These are phyloP conservation scores for Papiliotrema laurentii DNA, from an alignment of 1,284 basidiomycete genomes.

Conservation along the genomic window DNA sequence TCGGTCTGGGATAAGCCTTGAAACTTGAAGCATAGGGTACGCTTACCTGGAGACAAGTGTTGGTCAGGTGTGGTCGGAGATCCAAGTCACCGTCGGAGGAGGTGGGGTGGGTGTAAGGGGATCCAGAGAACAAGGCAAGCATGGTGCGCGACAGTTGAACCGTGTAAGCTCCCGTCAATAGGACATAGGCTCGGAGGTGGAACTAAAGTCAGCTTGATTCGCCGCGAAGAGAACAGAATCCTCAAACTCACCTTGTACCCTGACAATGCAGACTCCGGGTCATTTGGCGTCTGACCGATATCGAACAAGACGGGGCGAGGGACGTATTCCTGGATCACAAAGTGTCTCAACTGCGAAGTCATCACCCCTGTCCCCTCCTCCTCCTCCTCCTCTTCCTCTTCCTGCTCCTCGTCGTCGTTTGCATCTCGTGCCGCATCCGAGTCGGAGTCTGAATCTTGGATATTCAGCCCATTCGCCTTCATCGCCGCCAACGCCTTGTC, in stretches of 20 bases:
- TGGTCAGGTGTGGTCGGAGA: conserved; percentile 82
- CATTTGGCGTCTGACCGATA: conserved; percentile 48
- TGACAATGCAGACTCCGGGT: conserved; percentile 32
- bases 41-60: conserved; percentile 80
- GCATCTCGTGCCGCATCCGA: conserved; percentile 24
- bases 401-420: conserved; percentile 25
- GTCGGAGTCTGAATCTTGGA: background rate
- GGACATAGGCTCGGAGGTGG: conserved; percentile 89
- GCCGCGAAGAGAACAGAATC: conserved; percentile 5
- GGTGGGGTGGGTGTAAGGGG: conserved; percentile 57
- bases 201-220: conserved; percentile 54
- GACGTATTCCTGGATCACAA: conserved; percentile 95
- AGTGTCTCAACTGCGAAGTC: conserved; percentile 86
- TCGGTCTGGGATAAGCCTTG: conserved; percentile 42
- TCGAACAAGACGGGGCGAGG: conserved; percentile 70
- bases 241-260: conserved; percentile 64
- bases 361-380: conserved; percentile 59
- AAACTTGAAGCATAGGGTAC: background rate
- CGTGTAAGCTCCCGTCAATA: conserved; percentile 72
- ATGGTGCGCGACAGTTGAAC: conserved; percentile 77
- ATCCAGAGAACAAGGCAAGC: conserved; percentile 77
- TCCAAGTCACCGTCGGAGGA: conserved; percentile 48
- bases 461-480: conserved; percentile 7
- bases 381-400: conserved; percentile 32
- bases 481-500: conserved; percentile 4